phyloP scores from a whole-genome alignment of 2,329 filamentous ascomycete genomes.

The Stemphylium vesicarium region DNA sequence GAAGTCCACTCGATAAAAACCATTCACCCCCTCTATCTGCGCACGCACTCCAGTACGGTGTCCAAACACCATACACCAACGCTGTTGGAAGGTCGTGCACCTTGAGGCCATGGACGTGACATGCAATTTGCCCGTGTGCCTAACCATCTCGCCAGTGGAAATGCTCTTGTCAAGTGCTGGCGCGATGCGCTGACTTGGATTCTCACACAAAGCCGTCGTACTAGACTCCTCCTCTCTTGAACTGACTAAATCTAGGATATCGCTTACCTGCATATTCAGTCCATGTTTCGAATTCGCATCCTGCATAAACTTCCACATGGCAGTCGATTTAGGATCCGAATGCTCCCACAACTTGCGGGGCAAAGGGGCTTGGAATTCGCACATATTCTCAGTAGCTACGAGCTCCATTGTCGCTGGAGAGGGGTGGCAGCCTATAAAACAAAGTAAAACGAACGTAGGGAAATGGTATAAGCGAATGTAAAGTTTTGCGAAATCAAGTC shows the following conservation, averaged over 20 bases:
- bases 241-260: background rate
- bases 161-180: too few relatives aligned
- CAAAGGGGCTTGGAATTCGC: slow-evolving; percentile 14
- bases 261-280: slow-evolving; percentile 63
- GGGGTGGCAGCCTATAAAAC: background rate
- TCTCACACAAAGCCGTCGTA: too few relatives aligned
- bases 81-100: too few relatives aligned
- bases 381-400: background rate
- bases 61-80: too few relatives aligned
- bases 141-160: too few relatives aligned
- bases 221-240: too few relatives aligned
- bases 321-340: slow-evolving; percentile 50
- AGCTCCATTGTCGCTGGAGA: background rate
- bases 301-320: slow-evolving; percentile 59
- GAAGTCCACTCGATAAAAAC: too few relatives aligned
- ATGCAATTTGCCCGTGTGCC: background rate
- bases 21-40: background rate
- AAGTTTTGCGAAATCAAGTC: background rate
- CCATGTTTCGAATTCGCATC: slow-evolving; percentile 64
- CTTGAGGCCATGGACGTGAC: too few relatives aligned
- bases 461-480: background rate
- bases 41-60: background rate
- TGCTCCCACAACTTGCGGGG: slow-evolving; percentile 58
- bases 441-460: background rate
- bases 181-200: too few relatives aligned